phyloP scores from a whole-genome alignment of 108 stramenopile genomes.

The Schizochytrium sp. region DNA sequence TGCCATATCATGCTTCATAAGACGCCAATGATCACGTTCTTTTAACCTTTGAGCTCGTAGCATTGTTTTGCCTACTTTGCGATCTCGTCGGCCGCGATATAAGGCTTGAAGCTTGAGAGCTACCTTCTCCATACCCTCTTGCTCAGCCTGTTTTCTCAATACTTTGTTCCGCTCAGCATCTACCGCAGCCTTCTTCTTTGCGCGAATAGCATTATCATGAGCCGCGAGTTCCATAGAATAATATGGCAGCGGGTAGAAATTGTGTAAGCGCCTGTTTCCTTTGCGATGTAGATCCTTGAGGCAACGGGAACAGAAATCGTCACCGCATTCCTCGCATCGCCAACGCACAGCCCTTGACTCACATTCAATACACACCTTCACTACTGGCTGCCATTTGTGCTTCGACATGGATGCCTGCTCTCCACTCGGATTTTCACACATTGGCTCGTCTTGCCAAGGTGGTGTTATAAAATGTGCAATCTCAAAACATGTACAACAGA shows the following conservation, averaged over 20 bases:
- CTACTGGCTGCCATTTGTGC: slow-evolving; percentile 21
- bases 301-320: slow-evolving; percentile 37
- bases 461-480: slow-evolving; percentile 23
- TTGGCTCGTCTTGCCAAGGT: slow-evolving; percentile 29
- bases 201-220: background rate
- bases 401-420: background rate
- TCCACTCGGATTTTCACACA: background rate
- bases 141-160: background rate
- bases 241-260: background rate
- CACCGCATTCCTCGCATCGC: slow-evolving; percentile 58
- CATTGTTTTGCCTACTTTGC: background rate
- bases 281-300: slow-evolving; percentile 51
- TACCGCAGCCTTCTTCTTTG: background rate
- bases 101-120: slow-evolving; percentile 42
- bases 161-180: slow-evolving; percentile 6
- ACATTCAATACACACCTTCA: slow-evolving; percentile 42
- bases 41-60: background rate
- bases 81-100: slow-evolving; percentile 12
- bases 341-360: slow-evolving; percentile 15
- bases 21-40: slow-evolving; percentile 21
- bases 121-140: slow-evolving; percentile 42
- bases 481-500: slow-evolving; percentile 52
- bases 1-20: slow-evolving; percentile 11
- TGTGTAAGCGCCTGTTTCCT: slow-evolving; percentile 3
- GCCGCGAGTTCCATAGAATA: slow-evolving; percentile 11